Base-by-base conservation (phyloP, 306 rosid species). In the Dicorynia guianensis region DNA sequence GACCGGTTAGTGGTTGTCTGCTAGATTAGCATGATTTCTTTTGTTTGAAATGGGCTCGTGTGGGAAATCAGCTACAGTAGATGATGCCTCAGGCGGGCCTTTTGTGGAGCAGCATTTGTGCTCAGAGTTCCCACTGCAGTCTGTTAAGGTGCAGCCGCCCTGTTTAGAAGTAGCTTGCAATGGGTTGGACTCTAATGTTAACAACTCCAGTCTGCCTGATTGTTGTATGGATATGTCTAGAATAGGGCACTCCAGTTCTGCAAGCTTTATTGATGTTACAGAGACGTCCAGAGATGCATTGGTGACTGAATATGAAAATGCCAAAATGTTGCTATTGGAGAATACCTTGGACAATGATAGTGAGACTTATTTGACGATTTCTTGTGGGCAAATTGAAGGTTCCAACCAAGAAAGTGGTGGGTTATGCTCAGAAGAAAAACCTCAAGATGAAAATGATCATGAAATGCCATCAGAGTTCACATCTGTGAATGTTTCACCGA, bases 1-100 rank as follows among this genome's bases (percentile, higher is more conserved):
- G 54, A 73, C 74, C 81, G 84, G 81, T 63, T 77, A 59, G 74
- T 56, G 57, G 71, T 9, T 46, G 35, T 66, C 50, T 59, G 62
- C 36, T 82, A 34, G 87, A 20, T 69, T 85, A 39, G 85, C 81
- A 61, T 55, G 70, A 52, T 34, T 79, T 69, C 43, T 60, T 77
- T 61, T 13, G 53, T 36, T 68, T 75, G 85, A 54, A 86, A 90
- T 93, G 97, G 94, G 92, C 39, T 86, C 89, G 38, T 90, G 78
- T 80, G 99, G 88, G 74, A 68, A 84, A 63, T 82, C 88, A 40
- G 67, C 78, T 63, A 47, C 79, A 5, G 76, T 73, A 5, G 95
- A 79, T 39, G 93, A 77, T 71, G 80, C 78, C 63, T 56, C 76
- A 3, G 74, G 75, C 38, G 82, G 63, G 71, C 40, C 84, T 60